Evolutionary conservation across 2,329 filamentous ascomycete species (phyloP), one percentile per base, ranked within the genome.

Genomic region (Exophiala viscosa): DNA sequence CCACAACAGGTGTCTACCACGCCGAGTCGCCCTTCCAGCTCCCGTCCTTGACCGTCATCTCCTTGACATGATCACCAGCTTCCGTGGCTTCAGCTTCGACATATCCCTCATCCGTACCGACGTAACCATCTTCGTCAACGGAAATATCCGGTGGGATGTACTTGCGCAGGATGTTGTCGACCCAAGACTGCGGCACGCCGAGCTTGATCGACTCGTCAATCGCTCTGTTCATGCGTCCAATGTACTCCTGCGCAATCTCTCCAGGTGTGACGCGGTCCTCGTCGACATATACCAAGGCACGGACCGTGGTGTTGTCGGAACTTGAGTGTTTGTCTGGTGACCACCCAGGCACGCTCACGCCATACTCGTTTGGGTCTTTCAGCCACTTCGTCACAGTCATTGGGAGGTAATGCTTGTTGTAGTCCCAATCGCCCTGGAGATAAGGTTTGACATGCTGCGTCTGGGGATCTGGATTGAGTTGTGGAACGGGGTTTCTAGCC

Each of bases 161-260:
- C 55, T 57, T 65, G 59, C 71, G 65, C 63, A 74, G 67, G 17
- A 73, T 69, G 34, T 63, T 63, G 20, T 69, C 63, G 13, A 70
- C 63, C 71, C 71, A 63, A 10, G 40, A 23, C 10, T 54, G 42
- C 5, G 59, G 59, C 34, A 63, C 8, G 1, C 72, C 71, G 45
- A 73, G 60, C 17, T 48, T 52, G 40, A 67, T 64, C 5, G 66
- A 65, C 59, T 74, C 71, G 7, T 62, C 52, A 58, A 73, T 71
- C n/a, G 64, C 71, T 31, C 71, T 64, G 54, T 73, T 73, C 71
- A 73, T 73, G 46, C 71, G 56, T 2, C 61, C 65, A 34, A 73
- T 66, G 58, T 74, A 74, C 60, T 73, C 70, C 6, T 60, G 54
- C 34, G 65, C 70, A 1, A 72, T 70, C 31, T 55, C 48, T 0